Percentiles rank a stretch among this genome's conserved stretches.
Evolutionary conservation across 305 asterid genomes (phyloP).

Genomic region (Petunia hybrid): DNA sequence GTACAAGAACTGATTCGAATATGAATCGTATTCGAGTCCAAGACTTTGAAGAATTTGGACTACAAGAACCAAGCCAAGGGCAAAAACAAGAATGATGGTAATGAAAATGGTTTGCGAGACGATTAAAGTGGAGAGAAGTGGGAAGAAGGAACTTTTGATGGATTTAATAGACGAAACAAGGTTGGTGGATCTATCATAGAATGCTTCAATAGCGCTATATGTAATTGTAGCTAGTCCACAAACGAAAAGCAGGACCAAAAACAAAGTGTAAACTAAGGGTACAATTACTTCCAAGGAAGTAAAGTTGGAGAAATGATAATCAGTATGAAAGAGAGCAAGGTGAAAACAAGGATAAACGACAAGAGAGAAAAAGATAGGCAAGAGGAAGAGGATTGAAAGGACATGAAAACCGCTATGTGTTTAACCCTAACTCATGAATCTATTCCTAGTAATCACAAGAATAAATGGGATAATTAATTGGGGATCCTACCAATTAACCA

Average conservation of each 20-base stretch:
- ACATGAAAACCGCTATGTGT: not conserved
- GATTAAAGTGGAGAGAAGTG: slow-evolving; percentile 5
- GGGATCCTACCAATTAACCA: too few relatives aligned
- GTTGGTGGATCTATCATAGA: not conserved
- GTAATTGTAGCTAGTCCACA: slow-evolving; percentile 21
- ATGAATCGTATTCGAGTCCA: not conserved
- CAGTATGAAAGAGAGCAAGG: not conserved
- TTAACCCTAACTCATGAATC: too few relatives aligned
- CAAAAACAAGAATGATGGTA: not conserved
- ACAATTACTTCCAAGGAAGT: not conserved
- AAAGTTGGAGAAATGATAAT: not conserved
- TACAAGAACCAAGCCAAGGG: not conserved
- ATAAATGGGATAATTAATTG: too few relatives aligned
- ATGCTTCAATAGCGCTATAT: not conserved
- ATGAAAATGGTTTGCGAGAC: not conserved
- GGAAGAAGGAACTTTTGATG: not conserved
- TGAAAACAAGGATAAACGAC: not conserved
- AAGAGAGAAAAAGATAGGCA: not conserved
- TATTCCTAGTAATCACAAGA: too few relatives aligned
- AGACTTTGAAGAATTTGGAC: not conserved
- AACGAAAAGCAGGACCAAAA: not conserved
- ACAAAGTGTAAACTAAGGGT: not conserved
- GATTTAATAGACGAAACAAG: not conserved
- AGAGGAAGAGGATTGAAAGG: slow-evolving; percentile 1
- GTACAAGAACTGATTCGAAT: not conserved